phyloP scores from a whole-genome alignment of 352 stramenopile species.

The Pythium periplocum region DNA sequence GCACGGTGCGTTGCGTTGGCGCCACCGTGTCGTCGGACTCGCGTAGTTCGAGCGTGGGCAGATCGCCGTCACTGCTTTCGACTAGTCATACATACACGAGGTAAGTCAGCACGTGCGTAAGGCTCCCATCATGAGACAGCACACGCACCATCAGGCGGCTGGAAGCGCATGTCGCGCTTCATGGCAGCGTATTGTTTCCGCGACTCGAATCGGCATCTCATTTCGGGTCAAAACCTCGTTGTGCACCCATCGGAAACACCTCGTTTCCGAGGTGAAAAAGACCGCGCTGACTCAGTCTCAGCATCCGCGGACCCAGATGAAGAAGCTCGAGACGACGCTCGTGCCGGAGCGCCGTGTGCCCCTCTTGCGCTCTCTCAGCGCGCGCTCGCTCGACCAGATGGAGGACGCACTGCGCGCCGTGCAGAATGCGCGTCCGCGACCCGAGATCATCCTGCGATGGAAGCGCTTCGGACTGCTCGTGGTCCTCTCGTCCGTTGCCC shows the following conservation, averaged over 20 bases:
- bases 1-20: not conserved
- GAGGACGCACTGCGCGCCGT: conserved; percentile 10
- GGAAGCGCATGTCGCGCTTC: conserved; percentile 9
- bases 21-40: conserved; percentile 3
- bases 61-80: conserved; percentile 1
- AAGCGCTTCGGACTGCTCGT: conserved; percentile 51
- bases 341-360: too few relatives aligned
- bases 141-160: conserved; percentile 11
- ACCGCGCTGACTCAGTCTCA: not conserved
- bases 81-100: too few relatives aligned
- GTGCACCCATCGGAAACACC: too few relatives aligned
- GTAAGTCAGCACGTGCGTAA: too few relatives aligned
- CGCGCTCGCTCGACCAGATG: conserved; percentile 24
- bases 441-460: conserved; percentile 59
- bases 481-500: conserved; percentile 29
- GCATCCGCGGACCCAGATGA: too few relatives aligned
- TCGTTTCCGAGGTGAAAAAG: not conserved
- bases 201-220: too few relatives aligned
- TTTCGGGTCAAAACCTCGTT: too few relatives aligned
- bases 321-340: too few relatives aligned
- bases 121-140: not conserved
- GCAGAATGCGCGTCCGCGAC: conserved; percentile 30
- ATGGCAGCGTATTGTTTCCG: not conserved
- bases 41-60: conserved; percentile 6
- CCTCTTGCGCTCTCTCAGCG: conserved; percentile 1